Evolutionary conservation across 2,329 filamentous ascomycete species (phyloP).

Genomic region (Cytospora leucostoma): DNA sequence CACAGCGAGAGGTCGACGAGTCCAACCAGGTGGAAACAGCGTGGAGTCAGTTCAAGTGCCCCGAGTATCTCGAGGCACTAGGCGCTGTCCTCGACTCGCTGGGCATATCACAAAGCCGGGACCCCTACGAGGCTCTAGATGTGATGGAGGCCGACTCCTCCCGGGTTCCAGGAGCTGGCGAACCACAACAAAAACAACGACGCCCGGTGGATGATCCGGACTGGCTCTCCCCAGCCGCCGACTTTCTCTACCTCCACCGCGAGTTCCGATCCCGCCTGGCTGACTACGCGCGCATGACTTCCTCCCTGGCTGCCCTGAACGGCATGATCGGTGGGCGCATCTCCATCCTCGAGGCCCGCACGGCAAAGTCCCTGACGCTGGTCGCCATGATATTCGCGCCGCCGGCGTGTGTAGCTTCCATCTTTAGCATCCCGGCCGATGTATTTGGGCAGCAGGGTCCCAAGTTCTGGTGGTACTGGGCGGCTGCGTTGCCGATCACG

Average conservation of each 20-base stretch:
- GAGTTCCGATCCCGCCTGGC: constrained; percentile 18
- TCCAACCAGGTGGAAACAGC: constrained; percentile 21
- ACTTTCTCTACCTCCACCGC: constrained; percentile 20
- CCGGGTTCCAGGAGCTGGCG: not conserved
- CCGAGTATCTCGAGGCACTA: constrained; percentile 22
- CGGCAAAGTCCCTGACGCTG: constrained; percentile 11
- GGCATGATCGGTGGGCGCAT: constrained; percentile 23
- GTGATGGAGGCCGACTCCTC: not conserved
- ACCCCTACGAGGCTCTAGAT: constrained; percentile 5
- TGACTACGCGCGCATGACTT: constrained; percentile 23
- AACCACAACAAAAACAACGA: no score
- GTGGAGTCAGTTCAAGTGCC: constrained; percentile 23
- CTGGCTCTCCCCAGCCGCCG: constrained; percentile 8
- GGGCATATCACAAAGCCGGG: constrained; percentile 7
- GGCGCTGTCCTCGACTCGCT: constrained; percentile 14
- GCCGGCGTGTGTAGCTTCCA: constrained; percentile 19
- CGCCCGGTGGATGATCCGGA: not conserved
- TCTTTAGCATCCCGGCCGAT: constrained; percentile 17
- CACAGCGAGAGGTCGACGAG: constrained; percentile 16
- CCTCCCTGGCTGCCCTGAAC: constrained; percentile 32
- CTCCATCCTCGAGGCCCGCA: constrained; percentile 22
- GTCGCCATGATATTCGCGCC: constrained; percentile 17
- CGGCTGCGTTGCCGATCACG: constrained; percentile 15
- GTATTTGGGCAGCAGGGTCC: not conserved
- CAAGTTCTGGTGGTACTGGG: constrained; percentile 19